phyloP scores from a whole-genome alignment of 163 green algal species.

The Prototheca stagnorum region DNA sequence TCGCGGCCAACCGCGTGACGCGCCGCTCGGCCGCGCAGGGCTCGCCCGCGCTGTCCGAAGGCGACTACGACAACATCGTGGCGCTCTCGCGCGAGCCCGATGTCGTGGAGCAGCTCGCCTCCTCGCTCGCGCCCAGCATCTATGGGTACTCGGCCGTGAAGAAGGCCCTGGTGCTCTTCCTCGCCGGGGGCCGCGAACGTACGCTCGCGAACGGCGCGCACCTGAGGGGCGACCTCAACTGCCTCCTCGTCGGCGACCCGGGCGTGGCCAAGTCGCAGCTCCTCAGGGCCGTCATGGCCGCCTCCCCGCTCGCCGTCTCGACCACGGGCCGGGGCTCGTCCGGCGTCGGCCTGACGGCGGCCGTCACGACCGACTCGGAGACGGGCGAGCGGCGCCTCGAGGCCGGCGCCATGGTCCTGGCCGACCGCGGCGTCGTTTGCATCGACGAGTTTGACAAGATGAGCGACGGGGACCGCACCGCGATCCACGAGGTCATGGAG shows the following conservation, averaged over 20 bases:
- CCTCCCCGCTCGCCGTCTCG: conserved; percentile 74
- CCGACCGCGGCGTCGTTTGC: conserved; percentile 91
- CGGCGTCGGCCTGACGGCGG: conserved; percentile 92
- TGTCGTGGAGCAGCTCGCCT: conserved; percentile 68
- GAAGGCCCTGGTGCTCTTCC: conserved; percentile 72
- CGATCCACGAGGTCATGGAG: conserved; percentile 98
- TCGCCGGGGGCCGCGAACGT: conserved; percentile 71
- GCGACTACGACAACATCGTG: conserved; percentile 27
- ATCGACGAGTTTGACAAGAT: too few species aligned
- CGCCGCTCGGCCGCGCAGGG: conserved; percentile 13
- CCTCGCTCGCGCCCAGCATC: conserved; percentile 88
- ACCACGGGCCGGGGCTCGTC: conserved; percentile 89
- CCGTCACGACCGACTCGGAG: conserved; percentile 81
- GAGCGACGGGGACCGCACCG: conserved; percentile 86
- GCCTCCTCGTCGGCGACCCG: conserved; percentile 53
- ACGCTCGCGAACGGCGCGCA: conserved; percentile 42
- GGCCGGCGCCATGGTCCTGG: conserved; percentile 95
- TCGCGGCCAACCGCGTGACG: conserved; percentile 43
- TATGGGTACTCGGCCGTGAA: conserved; percentile 89
- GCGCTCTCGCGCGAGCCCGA: conserved; percentile 12
- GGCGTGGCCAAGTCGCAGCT: conserved; percentile 79
- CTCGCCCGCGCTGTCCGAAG: conserved; percentile 14
- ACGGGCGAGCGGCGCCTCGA: conserved; percentile 93
- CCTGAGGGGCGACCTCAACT: conserved; percentile 89
- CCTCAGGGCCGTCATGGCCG: conserved; percentile 83